A percentile compares a stretch with the other conserved stretches of the same genome.
These are phyloP conservation scores for Litsea cubeba DNA, from an alignment of 164 flowering plant genomes.

Conservation along the genomic window DNA sequence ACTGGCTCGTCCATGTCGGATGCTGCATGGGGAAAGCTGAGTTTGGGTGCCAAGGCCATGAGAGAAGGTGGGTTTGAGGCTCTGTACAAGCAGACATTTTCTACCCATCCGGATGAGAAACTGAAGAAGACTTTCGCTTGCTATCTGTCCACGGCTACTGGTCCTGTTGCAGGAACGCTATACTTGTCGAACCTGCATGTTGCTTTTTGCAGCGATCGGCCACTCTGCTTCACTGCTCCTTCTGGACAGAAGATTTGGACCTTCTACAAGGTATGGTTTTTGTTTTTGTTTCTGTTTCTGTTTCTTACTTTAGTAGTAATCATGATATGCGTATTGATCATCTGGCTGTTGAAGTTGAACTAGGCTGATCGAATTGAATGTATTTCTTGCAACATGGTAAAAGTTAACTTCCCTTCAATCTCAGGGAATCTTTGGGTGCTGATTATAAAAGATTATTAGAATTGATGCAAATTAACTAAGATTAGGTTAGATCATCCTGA, in stretches of 20 bases:
- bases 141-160: constrained; percentile 57
- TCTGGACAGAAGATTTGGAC: constrained; percentile 70
- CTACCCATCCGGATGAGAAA: constrained; percentile 35
- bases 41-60: constrained; percentile 46
- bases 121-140: constrained; percentile 65
- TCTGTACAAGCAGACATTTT: constrained; percentile 48
- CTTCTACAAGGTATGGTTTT: constrained; percentile 50
- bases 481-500: no score
- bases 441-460: no score
- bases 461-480: no score
- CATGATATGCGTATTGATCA: no score
- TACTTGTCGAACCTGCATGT: constrained; percentile 45
- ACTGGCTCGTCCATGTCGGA: constrained; percentile 49
- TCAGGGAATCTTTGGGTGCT: no score
- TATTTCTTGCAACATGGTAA: no score
- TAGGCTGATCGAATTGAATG: no score
- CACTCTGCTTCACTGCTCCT: constrained; percentile 52
- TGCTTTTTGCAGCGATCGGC: constrained; percentile 63
- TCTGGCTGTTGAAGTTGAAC: no score
- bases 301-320: no score
- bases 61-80: constrained; percentile 59
- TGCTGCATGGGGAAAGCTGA: constrained; percentile 59
- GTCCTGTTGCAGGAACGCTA: constrained; percentile 70
- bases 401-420: no score
- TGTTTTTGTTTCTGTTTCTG: no score